Base-by-base conservation (phyloP, 78 protist species). In the Goniomonas avonlea region DNA sequence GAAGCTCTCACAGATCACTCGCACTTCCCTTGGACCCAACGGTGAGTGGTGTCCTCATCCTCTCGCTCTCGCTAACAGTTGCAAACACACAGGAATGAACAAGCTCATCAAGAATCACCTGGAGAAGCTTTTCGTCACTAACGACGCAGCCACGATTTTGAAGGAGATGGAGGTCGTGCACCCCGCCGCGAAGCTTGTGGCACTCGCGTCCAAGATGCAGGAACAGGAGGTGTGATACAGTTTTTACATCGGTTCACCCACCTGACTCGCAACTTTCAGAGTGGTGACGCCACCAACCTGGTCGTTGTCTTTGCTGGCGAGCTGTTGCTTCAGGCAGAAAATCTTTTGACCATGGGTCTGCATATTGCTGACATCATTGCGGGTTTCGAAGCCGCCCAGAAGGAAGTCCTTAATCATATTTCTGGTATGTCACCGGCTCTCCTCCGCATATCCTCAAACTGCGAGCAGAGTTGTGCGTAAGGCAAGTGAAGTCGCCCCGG, bases 171-270 rank as follows among this genome's bases (percentile, higher is more conserved):
- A 95, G 56, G 79, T 86, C 2, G 70, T 86, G 77, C 99, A 96
- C 85, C 99, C 99, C 1, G 99, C 99, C 3, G 98, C 99, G 48
- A 96, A 94, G 86, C 73, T 98, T 71, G 55, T 94, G 31, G 97
- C 93, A 8, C 18, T 91, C 35, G 97, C 99, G 15, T 68, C 99
- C 17, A 82, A 93, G 82, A 88, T 87, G 83, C 98, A 95, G 86
- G 94, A 94, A 71, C 66, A 80, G 48, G 98, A 94, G 85, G 97
- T 92, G 34, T 13, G 66, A 8, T 60, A 7, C 31, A n/a, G n/a
- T n/a, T n/a, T n/a, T n/a, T n/a, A n/a, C n/a, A n/a, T n/a, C n/a
- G n/a, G 21, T 13, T 11, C 35, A 11, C 35, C 13, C 66, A 29
- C 66, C 63, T 38, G 61, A 8, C 32, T 27, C 40, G 29, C 21